phyloP scores from a whole-genome alignment of 441 rosid genomes.

The Metrosideros polymorpha region DNA sequence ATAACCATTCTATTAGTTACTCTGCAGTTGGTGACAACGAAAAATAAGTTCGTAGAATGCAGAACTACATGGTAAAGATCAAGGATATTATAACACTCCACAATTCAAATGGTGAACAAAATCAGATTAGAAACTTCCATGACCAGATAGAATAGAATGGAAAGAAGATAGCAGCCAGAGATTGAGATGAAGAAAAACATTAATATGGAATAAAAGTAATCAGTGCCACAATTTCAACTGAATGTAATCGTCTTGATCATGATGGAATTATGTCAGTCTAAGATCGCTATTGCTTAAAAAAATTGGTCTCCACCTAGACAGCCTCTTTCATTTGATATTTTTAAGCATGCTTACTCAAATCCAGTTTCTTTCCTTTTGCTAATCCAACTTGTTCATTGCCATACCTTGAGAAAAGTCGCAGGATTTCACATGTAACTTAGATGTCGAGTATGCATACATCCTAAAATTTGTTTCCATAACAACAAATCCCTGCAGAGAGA shows the following conservation, averaged over 20 bases:
- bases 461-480: constrained; percentile 95
- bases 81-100: background rate
- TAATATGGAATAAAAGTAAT: background rate
- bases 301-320: background rate
- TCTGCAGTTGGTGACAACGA: background rate
- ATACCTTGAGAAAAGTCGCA: constrained; percentile 90
- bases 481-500: constrained; percentile 57
- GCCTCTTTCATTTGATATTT: background rate
- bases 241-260: background rate
- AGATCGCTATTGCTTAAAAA: background rate
- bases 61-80: background rate
- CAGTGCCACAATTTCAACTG: background rate
- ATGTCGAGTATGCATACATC: constrained; percentile 83
- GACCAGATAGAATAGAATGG: background rate
- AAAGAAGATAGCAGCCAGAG: background rate
- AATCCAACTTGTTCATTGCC: background rate
- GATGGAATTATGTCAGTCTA: background rate
- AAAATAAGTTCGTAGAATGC: background rate
- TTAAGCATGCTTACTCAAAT: background rate
- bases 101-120: background rate
- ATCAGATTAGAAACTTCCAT: background rate
- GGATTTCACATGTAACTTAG: constrained; percentile 86
- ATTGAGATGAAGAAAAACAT: background rate
- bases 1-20: constrained; percentile 1
- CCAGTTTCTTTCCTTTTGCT: background rate